A percentile compares a stretch with the other conserved stretches of the same genome.
Conservation (phyloP, 495 filamentous ascomycete genomes). For the Aspergillus sclerotioniger region DNA sequence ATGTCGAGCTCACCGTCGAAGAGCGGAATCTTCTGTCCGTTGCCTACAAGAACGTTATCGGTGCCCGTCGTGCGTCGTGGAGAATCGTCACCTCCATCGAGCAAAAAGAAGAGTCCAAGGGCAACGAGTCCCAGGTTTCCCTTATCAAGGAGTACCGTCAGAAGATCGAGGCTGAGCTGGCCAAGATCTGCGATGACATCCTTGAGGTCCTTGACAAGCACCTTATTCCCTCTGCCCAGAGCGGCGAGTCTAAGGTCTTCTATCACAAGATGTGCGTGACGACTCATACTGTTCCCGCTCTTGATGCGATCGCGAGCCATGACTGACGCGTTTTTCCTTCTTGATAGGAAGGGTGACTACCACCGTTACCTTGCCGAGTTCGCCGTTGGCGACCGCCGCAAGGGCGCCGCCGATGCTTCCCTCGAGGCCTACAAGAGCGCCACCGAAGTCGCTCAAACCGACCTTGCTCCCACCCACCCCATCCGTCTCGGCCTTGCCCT, state of each 20-base stretch:
- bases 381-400: constrained; percentile 95
- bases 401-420: constrained; percentile 91
- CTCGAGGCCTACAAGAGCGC: constrained; percentile 98
- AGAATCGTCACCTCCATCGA: constrained; percentile 99
- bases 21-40: constrained; percentile 99
- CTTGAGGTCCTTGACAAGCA: constrained; percentile 94
- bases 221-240: constrained; percentile 93
- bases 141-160: constrained; percentile 99
- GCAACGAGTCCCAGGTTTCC: constrained; percentile 87
- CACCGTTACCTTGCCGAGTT: constrained; percentile 99
- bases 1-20: constrained; percentile 97
- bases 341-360: constrained; percentile 98
- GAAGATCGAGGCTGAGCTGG: constrained; percentile 98
- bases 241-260: constrained; percentile 98
- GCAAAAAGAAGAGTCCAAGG: constrained; percentile 99
- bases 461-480: constrained; percentile 96
- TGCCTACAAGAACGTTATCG: constrained; percentile 99
- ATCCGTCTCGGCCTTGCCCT: constrained; percentile 97
- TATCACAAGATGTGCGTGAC: constrained; percentile 97
- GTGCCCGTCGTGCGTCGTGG: constrained; percentile 97
- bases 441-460: constrained; percentile 96
- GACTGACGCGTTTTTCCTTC: constrained; percentile 11
- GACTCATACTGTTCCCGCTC: background rate
- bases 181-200: constrained; percentile 99
- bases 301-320: background rate